Base-by-base conservation (phyloP, 208 protist genomes). In the Leptomonas seymouri region DNA sequence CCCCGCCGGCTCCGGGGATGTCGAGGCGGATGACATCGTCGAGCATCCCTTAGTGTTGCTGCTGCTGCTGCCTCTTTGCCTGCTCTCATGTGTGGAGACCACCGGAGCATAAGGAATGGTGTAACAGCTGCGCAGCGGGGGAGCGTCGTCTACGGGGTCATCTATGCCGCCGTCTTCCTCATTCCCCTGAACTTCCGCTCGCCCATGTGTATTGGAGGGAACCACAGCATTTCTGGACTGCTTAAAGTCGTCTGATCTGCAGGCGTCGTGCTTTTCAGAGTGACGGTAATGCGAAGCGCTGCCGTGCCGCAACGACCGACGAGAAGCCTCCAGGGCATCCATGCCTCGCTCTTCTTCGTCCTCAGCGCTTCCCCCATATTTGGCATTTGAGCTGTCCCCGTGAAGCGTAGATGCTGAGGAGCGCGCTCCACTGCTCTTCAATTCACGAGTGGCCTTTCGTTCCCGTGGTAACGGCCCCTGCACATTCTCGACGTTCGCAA, bases 21-120 rank as follows among this genome's bases (percentile, higher is more conserved):
- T 67, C 4, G 68, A 61, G 23, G 59, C 68, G 12, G 68, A 60
- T 30, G 59, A 62, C 42, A 49, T 51, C n/a, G 48, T 61, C 8
- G 61, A 62, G 25, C 23, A 31, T 15, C 23, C 61, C 7, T 36
- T 12, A 34, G 41, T 45, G 60, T 44, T 51, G 58, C 28, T 21
- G n/a, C 9, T 27, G 57, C 25, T 63, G 55, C 36, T 45, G 55
- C 21, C 23, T 9, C n/a, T 7, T n/a, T 21, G 48, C 3, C 30
- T 57, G 51, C 51, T 16, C 15, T 12, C 66, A 31, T 36, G 42
- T 12, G 45, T n/a, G 16, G 23, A 25, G 55, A 63, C 25, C 11
- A 67, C 51, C 7, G 68, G 44, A n/a, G 42, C 44, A 12, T 39
- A 51, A 21, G 18, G 25, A 28, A 28, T 20, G 5, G 50, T 14